Conservation (phyloP, 2,329 filamentous ascomycete species). For the Apiospora rasikravindrae region DNA sequence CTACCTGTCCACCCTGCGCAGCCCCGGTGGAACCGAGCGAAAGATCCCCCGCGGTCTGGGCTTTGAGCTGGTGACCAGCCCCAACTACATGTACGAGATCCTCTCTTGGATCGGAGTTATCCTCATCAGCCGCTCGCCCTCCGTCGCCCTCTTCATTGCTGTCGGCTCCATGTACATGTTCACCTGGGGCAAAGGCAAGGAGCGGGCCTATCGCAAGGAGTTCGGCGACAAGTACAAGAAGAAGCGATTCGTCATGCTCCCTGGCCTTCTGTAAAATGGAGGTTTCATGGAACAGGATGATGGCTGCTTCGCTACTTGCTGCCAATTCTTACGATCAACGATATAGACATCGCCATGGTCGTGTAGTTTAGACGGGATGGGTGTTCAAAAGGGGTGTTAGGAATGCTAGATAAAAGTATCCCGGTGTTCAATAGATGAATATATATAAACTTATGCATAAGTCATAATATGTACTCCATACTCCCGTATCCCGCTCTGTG, state of each 20-base stretch:
- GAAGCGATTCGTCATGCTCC: slow-evolving; percentile 85
- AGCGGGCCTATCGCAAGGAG: slow-evolving; percentile 85
- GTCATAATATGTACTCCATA: slow-evolving; percentile 18
- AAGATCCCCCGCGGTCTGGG: slow-evolving; percentile 87
- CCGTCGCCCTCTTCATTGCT: slow-evolving; percentile 76
- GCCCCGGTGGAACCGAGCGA: slow-evolving; percentile 79
- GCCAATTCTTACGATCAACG: background rate
- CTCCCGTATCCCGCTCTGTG: background rate
- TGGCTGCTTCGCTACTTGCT: background rate
- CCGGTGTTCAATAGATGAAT: background rate
- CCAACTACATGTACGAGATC: slow-evolving; percentile 96
- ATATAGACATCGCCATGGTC: background rate
- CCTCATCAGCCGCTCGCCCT: slow-evolving; percentile 78
- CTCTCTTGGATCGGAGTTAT: slow-evolving; percentile 86
- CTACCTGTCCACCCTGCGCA: slow-evolving; percentile 78
- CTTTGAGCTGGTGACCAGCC: slow-evolving; percentile 88
- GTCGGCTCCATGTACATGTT: slow-evolving; percentile 82
- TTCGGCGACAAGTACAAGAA: slow-evolving; percentile 95
- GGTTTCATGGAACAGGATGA: background rate
- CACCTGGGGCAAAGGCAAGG: slow-evolving; percentile 89
- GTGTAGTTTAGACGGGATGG: background rate
- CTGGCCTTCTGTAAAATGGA: slow-evolving; percentile 68
- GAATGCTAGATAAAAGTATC: background rate
- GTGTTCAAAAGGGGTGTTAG: background rate
- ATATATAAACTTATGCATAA: background rate